These are phyloP conservation scores for Rhododendron simsii DNA, from an alignment of 148 eudicot genomes.

Conservation along the genomic window DNA sequence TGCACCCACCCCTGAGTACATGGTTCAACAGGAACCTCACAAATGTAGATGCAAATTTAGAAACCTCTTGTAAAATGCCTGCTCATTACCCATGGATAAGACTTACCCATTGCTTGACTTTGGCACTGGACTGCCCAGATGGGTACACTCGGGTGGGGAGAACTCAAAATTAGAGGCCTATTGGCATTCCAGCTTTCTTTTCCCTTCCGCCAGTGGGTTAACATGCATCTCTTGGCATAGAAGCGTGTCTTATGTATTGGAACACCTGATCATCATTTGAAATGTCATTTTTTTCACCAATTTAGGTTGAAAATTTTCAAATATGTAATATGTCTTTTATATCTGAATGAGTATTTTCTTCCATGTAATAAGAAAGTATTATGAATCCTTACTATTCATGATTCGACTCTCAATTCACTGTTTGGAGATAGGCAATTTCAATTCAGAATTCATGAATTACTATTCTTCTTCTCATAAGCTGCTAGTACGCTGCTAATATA, in stretches of 20 bases:
- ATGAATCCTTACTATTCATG: neutral
- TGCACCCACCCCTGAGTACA: neutral
- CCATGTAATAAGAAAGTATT: neutral
- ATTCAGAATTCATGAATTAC: neutral
- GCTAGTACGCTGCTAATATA: neutral
- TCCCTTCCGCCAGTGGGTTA: neutral
- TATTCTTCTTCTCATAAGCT: constrained; percentile 1
- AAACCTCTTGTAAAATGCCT: neutral
- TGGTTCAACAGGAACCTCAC: neutral
- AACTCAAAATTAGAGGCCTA: neutral
- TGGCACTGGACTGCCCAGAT: neutral
- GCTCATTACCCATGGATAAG: neutral
- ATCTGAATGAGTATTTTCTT: neutral
- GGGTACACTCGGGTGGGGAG: neutral
- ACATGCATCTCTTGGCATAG: neutral
- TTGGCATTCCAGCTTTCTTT: neutral
- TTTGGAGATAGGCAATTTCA: neutral
- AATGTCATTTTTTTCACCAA: neutral
- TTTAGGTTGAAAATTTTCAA: neutral
- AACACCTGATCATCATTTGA: neutral
- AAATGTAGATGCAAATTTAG: neutral
- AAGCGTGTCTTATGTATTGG: neutral
- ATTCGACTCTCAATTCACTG: neutral
- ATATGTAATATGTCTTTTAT: neutral
- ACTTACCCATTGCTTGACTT: neutral